A percentile compares a stretch with the other conserved stretches of the same genome.
phyloP scores from a whole-genome alignment of 257 asterid species.

The Echites panduratus region DNA sequence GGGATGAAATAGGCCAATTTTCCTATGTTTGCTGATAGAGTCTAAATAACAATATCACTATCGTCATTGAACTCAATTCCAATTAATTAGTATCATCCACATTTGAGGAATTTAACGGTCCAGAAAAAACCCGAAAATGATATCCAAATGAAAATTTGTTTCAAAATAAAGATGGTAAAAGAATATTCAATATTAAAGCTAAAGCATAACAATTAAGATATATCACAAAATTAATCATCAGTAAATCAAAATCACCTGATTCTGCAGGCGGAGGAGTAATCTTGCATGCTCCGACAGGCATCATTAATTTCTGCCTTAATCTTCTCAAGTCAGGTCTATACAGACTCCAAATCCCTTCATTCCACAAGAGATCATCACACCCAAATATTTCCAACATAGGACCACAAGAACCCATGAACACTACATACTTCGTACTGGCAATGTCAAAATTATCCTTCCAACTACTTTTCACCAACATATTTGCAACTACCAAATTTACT shows the following conservation, averaged over 20 bases:
- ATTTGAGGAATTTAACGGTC: neutral
- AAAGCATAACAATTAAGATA: neutral
- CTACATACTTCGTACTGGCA: constrained; percentile 28
- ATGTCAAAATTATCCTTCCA: constrained; percentile 13
- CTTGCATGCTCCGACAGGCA: constrained; percentile 78
- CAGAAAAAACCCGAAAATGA: neutral
- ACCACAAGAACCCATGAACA: constrained; percentile 54
- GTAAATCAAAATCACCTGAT: constrained; percentile 27
- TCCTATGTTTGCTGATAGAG: too few relatives aligned
- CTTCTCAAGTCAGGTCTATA: constrained; percentile 43
- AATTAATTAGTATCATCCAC: neutral
- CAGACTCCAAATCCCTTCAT: constrained; percentile 35
- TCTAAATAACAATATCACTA: too few relatives aligned
- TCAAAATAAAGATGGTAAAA: too few relatives aligned
- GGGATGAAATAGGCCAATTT: too few relatives aligned
- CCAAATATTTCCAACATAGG: constrained; percentile 76
- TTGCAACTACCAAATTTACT: constrained; percentile 66
- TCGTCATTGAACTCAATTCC: neutral
- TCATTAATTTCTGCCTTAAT: constrained; percentile 42
- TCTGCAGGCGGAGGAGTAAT: constrained; percentile 41
- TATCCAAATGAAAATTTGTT: too few relatives aligned
- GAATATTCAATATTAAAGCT: neutral
- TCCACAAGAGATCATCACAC: constrained; percentile 67
- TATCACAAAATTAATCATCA: neutral
- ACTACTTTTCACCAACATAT: constrained; percentile 50